Base-by-base conservation (phyloP, 306 rosid genomes). In the Quercus berberidifolia region DNA sequence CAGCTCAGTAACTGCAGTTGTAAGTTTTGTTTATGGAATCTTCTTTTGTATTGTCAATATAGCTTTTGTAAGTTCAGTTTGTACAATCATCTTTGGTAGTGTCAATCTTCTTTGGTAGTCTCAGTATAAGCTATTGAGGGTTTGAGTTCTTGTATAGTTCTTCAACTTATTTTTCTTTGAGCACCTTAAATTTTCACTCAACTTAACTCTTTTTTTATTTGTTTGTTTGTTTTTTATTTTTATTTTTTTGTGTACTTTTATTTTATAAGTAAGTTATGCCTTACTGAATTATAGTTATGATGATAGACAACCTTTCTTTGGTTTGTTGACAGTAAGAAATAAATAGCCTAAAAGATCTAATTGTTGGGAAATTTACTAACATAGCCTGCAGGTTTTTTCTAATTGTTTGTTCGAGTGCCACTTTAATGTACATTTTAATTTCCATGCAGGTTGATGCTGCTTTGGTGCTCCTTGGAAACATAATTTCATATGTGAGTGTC, bases 361-460 rank as follows among this genome's bases (percentile, higher is more conserved):
- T 65, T 65, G 4, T 65, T 31, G 43, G 21, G 49, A 31, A 65
- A 65, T 18, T 31, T 64, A 17, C 20, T 14, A 64, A 30, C 19
- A 28, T 60, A 25, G 18, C 41, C 21, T 64, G 18, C 41, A 64
- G 17, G 5, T 67, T 20, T 55, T 55, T 38, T 41, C 28, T 55
- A 54, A 56, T 83, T 77, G 49, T 77, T 14, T 54, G 6, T 52
- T 74, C 5, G 41, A 76, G 69, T 58, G 21, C 56, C 33, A 26
- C 56, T 77, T 62, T 86, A 59, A 68, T 55, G 72, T 83, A 78
- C 74, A 78, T 82, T 58, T 73, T 52, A 30, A 30, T 76, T 79
- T 74, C 77, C 69, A 75, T 86, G 89, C 92, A 94, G 98, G 97
- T 84, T 31, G 97, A 94, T 82, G 97, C 93, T 74, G 89, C 97